phyloP scores from a whole-genome alignment of 208 protist species.

The Tetramitus jugosus region DNA sequence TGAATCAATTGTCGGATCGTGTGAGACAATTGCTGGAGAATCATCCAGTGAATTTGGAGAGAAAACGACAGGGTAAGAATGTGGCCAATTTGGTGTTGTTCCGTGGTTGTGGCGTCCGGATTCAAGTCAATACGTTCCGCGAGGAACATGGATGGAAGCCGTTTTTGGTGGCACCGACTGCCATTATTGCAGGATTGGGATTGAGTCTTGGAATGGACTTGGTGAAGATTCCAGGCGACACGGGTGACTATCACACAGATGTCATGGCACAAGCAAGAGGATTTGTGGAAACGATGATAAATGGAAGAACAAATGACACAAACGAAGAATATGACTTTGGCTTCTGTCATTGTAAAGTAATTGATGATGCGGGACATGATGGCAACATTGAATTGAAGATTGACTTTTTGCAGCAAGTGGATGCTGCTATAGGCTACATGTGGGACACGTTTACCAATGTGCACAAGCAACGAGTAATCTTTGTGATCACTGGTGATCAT shows the following conservation, averaged over 20 bases:
- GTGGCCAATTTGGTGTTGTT: conserved; percentile 50
- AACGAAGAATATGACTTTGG: conserved; percentile 43
- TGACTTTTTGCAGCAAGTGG: conserved; percentile 44
- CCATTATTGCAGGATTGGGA: conserved; percentile 55
- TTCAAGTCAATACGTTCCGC: conserved; percentile 35
- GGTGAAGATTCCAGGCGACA: conserved; percentile 37
- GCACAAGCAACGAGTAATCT: conserved; percentile 22
- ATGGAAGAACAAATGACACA: too few relatives aligned
- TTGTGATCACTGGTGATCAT: conserved; percentile 53
- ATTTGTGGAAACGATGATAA: conserved; percentile 13
- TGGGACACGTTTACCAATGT: conserved; percentile 19
- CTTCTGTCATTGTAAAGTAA: conserved; percentile 56
- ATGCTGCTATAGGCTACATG: conserved; percentile 44
- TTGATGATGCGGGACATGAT: conserved; percentile 59
- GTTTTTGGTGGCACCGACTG: conserved; percentile 59
- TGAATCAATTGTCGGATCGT: conserved; percentile 44
- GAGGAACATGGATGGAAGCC: conserved; percentile 32
- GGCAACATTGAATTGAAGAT: conserved; percentile 34
- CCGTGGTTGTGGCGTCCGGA: conserved; percentile 45
- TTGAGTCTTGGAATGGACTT: conserved; percentile 49
- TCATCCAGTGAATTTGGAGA: conserved; percentile 45
- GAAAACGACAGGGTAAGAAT: conserved; percentile 36
- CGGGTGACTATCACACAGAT: conserved; percentile 58
- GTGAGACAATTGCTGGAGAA: conserved; percentile 32
- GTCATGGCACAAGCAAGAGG: conserved; percentile 40